These are phyloP conservation scores for Talaromyces sp. DNA, from an alignment of 2,329 filamentous ascomycete species.

Conservation along the genomic window DNA sequence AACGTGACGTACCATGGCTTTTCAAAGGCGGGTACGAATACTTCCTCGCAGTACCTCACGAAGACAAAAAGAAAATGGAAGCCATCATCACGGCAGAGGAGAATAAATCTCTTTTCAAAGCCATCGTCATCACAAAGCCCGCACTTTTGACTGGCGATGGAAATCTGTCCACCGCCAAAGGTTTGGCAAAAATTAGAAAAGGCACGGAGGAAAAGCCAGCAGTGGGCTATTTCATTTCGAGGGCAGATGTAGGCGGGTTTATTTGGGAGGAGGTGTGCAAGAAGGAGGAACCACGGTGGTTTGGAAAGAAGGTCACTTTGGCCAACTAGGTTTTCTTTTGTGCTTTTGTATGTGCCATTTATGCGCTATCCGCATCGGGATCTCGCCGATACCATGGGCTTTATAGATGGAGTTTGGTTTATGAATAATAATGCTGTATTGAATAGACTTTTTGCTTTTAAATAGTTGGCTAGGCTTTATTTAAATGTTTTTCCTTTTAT, in stretches of 20 bases:
- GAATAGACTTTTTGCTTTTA: neutral
- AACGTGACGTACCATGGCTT: slow-evolving; percentile 23
- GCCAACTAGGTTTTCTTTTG: slow-evolving; percentile 10
- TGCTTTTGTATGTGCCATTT: neutral
- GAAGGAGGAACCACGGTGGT: slow-evolving; percentile 15
- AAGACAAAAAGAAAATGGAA: slow-evolving; percentile 33
- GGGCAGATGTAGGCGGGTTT: slow-evolving; percentile 32
- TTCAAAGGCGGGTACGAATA: slow-evolving; percentile 28
- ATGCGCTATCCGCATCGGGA: neutral
- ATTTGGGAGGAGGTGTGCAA: slow-evolving; percentile 24
- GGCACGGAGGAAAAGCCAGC: slow-evolving; percentile 24
- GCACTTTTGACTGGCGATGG: slow-evolving; percentile 26
- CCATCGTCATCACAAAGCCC: slow-evolving; percentile 26
- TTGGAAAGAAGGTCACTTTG: slow-evolving; percentile 17
- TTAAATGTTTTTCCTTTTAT: neutral
- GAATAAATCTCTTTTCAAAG: slow-evolving; percentile 14
- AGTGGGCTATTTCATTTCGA: slow-evolving; percentile 28
- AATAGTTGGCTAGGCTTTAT: neutral
- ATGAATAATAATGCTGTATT: neutral
- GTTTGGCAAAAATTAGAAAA: slow-evolving; percentile 20
- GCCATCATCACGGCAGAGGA: slow-evolving; percentile 17
- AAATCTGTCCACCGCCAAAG: slow-evolving; percentile 17
- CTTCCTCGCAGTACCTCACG: slow-evolving; percentile 27
- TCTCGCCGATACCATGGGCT: neutral
- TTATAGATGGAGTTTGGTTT: neutral